These are phyloP conservation scores for Actinomucor elegans DNA, from an alignment of 371 early-diverging fungal genomes.

Conservation along the genomic window DNA sequence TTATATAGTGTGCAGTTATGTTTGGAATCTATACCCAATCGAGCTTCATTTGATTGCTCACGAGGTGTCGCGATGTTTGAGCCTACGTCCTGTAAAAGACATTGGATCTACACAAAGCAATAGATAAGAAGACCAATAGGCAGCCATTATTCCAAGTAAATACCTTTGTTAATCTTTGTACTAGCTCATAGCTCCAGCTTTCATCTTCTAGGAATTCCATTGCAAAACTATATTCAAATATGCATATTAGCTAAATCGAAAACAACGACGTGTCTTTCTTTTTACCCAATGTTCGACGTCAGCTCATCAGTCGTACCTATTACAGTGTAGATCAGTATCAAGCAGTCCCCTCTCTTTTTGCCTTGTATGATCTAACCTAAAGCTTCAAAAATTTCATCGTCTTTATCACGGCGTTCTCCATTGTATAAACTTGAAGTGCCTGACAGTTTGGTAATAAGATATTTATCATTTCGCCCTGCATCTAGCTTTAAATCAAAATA, in stretches of 20 bases:
- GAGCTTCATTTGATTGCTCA: constrained; percentile 49
- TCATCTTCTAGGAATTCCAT: constrained; percentile 20
- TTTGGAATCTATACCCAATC: constrained; percentile 43
- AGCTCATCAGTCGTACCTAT: constrained; percentile 61
- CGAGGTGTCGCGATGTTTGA: constrained; percentile 93
- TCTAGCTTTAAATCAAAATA: too few species aligned
- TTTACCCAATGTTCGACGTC: constrained; percentile 47
- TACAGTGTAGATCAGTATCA: too few species aligned
- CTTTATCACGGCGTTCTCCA: constrained; percentile 86
- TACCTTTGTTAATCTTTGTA: constrained; percentile 12
- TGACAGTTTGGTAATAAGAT: too few species aligned
- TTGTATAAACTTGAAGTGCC: constrained; percentile 88
- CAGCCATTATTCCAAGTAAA: too few species aligned
- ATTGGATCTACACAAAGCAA: constrained; percentile 70
- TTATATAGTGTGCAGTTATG: constrained; percentile 1
- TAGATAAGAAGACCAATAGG: neutral
- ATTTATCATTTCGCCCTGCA: too few species aligned
- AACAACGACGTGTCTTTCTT: too few species aligned
- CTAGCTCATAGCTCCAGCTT: constrained; percentile 2
- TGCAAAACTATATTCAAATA: constrained; percentile 6
- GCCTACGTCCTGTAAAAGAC: constrained; percentile 86
- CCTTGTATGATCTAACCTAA: constrained; percentile 53
- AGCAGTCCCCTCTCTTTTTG: neutral
- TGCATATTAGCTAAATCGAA: neutral
- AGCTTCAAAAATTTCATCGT: constrained; percentile 89